A percentile compares a stretch with the other conserved stretches of the same genome.
Conservation (phyloP, 495 filamentous ascomycete species). For the Hypoxylon perforatum region DNA sequence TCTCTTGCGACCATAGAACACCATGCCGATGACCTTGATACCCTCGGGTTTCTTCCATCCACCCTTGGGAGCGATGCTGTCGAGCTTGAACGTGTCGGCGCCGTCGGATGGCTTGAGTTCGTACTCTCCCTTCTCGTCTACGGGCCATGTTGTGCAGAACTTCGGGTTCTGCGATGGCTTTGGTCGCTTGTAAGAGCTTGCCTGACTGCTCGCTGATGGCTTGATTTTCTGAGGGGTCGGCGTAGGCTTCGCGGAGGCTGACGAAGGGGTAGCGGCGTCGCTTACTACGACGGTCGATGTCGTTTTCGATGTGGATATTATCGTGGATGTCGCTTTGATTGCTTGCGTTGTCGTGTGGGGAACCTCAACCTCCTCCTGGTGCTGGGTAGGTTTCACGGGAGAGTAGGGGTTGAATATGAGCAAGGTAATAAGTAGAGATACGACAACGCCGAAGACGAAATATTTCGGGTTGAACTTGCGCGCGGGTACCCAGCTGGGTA, state of each 20-base stretch:
- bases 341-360: conserved; percentile 6
- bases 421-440: conserved; percentile 36
- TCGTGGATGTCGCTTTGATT: not conserved
- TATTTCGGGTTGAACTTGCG: conserved; percentile 43
- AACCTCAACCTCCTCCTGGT: conserved; percentile 30
- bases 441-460: conserved; percentile 27
- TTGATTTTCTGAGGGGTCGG: not conserved
- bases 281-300: not conserved
- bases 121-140: conserved; percentile 34
- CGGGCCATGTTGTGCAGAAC: conserved; percentile 47
- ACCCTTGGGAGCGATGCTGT: conserved; percentile 38
- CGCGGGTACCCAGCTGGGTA: conserved; percentile 37
- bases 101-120: conserved; percentile 22
- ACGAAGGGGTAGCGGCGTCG: not conserved
- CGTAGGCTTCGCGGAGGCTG: not conserved
- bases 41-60: conserved; percentile 53
- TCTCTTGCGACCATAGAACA: conserved; percentile 58
- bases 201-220: not conserved
- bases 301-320: not conserved
- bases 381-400: conserved; percentile 33
- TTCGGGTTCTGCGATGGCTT: conserved; percentile 20
- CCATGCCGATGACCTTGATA: conserved; percentile 60
- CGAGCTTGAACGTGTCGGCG: conserved; percentile 22
- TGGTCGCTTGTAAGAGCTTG: conserved; percentile 5
- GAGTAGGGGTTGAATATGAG: conserved; percentile 42